A percentile compares a stretch with the other conserved stretches of the same genome.
phyloP scores from a whole-genome alignment of 2,329 filamentous ascomycete species.

The Fusarium humuli region DNA sequence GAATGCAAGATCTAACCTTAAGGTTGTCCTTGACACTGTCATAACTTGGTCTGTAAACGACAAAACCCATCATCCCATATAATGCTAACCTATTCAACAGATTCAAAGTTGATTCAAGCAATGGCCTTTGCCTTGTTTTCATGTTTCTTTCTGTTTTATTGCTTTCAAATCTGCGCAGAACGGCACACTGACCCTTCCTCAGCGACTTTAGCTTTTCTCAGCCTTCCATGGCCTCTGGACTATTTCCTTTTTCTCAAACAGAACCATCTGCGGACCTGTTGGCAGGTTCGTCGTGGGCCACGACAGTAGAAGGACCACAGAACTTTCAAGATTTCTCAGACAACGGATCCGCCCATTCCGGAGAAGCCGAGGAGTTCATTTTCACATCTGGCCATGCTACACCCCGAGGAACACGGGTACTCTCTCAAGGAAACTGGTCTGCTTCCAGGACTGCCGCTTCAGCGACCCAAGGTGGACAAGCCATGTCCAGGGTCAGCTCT shows the following conservation, averaged over 20 bases:
- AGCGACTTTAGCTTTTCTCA: conserved; percentile 69
- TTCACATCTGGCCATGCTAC: conserved; percentile 67
- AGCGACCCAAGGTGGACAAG: conserved; percentile 51
- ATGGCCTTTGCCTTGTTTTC: conserved; percentile 44
- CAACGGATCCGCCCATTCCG: conserved; percentile 61
- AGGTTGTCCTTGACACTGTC: conserved; percentile 21
- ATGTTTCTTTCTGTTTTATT: conserved; percentile 49
- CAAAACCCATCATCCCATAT: conserved; percentile 17
- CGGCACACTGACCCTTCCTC: conserved; percentile 66
- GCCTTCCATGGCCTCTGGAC: conserved; percentile 63
- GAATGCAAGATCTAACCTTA: conserved; percentile 32
- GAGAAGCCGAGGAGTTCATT: conserved; percentile 67
- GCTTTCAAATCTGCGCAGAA: conserved; percentile 58
- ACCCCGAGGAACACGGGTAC: conserved; percentile 62
- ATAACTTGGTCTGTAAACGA: conserved; percentile 47
- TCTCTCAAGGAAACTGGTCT: conserved; percentile 59
- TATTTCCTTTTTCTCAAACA: conserved; percentile 71
- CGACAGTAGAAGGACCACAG: conserved; percentile 69
- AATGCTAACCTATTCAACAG: conserved; percentile 53
- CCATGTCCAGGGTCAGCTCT: conserved; percentile 55
- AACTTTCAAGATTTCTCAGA: conserved; percentile 67
- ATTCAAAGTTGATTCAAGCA: conserved; percentile 68
- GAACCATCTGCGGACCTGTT: conserved; percentile 69
- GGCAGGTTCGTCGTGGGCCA: conserved; percentile 66
- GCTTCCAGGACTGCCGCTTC: conserved; percentile 51